Conservation (phyloP, 2,329 filamentous ascomycete genomes). For the Fusarium sp. region DNA sequence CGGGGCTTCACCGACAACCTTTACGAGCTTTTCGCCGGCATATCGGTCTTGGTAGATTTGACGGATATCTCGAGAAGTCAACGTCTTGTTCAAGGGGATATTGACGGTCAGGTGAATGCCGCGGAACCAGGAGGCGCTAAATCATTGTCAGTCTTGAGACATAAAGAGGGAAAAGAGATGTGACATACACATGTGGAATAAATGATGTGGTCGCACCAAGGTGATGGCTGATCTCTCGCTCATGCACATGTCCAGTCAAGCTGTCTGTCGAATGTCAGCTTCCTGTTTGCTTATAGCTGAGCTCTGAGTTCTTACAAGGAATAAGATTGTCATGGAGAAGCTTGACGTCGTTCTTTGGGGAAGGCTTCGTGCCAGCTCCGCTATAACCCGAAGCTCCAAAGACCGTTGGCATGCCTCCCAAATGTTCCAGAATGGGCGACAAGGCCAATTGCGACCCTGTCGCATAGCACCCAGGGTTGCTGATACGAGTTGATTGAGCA, state of each 20-base stretch:
- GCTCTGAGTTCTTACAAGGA: conserved; percentile 66
- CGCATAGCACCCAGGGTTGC: conserved; percentile 95
- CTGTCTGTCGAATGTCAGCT: conserved; percentile 38
- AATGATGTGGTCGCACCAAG: conserved; percentile 83
- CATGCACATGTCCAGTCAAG: conserved; percentile 89
- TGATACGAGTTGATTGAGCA: conserved; percentile 81
- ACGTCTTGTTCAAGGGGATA: conserved; percentile 85
- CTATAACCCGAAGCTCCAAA: conserved; percentile 95
- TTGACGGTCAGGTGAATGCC: conserved; percentile 94
- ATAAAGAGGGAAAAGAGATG: neutral
- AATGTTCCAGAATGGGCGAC: conserved; percentile 79
- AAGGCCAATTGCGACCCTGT: conserved; percentile 93
- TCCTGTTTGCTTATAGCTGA: neutral
- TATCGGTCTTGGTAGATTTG: conserved; percentile 97
- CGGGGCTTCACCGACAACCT: conserved; percentile 89
- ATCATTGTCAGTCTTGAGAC: conserved; percentile 3
- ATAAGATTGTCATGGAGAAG: conserved; percentile 89
- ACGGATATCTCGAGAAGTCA: conserved; percentile 92
- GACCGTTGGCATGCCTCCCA: conserved; percentile 82
- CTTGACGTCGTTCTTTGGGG: conserved; percentile 90
- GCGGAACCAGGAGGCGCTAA: conserved; percentile 88
- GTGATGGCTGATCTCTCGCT: conserved; percentile 87
- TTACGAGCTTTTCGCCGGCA: conserved; percentile 94
- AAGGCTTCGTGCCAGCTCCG: conserved; percentile 81
- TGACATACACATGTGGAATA: conserved; percentile 79